phyloP scores from a whole-genome alignment of 371 early-diverging fungal species.

The Mucor saturninus region DNA sequence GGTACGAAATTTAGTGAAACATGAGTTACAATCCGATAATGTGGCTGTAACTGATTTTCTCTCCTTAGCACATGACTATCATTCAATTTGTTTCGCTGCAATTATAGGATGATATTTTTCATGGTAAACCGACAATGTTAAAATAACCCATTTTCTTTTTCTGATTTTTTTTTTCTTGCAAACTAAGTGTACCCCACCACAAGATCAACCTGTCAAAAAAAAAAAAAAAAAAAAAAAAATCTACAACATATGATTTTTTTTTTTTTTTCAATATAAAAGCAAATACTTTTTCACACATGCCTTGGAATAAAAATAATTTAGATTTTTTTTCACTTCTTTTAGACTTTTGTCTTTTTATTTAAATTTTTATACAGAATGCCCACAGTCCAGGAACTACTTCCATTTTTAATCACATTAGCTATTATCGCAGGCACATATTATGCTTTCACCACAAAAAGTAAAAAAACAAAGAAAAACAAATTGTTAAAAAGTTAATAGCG shows the following conservation, averaged over 20 bases:
- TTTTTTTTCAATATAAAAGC: background rate
- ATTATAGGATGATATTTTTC: too few relatives aligned
- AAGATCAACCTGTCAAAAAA: background rate
- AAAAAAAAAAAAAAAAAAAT: background rate
- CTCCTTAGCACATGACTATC: too few relatives aligned
- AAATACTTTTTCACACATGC: background rate
- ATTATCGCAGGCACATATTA: slow-evolving; percentile 16
- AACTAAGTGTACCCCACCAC: too few relatives aligned
- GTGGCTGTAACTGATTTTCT: too few relatives aligned
- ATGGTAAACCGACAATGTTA: too few relatives aligned
- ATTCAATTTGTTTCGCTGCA: too few relatives aligned
- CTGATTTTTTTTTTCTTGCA: too few relatives aligned
- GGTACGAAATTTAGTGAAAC: too few relatives aligned
- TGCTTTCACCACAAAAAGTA: slow-evolving; percentile 19
- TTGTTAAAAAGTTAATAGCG: background rate
- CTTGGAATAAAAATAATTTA: background rate
- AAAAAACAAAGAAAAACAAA: background rate
- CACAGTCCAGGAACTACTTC: slow-evolving; percentile 18
- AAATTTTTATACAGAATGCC: background rate
- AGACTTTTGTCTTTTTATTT: slow-evolving; percentile 3
- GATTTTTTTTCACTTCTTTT: background rate
- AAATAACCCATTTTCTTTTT: too few relatives aligned
- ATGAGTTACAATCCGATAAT: too few relatives aligned
- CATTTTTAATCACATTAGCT: slow-evolving; percentile 7
- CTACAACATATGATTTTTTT: slow-evolving; percentile 1